phyloP scores from a whole-genome alignment of 768 basidiomycete genomes.

The Collybia sordida region DNA sequence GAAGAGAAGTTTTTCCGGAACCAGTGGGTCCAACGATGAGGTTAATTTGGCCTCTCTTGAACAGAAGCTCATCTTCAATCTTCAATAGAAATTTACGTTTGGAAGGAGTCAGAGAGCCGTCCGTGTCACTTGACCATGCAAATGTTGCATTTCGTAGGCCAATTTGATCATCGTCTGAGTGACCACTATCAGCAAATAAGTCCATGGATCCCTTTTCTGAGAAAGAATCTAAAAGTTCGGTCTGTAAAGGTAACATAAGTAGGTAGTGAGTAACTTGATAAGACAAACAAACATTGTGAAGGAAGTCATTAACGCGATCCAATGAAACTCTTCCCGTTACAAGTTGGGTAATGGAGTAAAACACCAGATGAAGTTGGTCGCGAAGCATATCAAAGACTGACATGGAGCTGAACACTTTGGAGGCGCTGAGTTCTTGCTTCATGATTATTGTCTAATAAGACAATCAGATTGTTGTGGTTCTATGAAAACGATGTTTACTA shows the following conservation, averaged over 20 bases:
- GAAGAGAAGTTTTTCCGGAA: slow-evolving; percentile 62
- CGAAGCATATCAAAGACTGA: slow-evolving; percentile 64
- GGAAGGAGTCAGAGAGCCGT: slow-evolving; percentile 36
- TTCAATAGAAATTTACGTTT: slow-evolving; percentile 48
- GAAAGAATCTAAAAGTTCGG: slow-evolving; percentile 48
- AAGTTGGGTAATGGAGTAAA: slow-evolving; percentile 22
- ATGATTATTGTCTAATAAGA: slow-evolving; percentile 34
- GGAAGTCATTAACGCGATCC: slow-evolving; percentile 47
- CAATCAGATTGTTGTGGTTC: slow-evolving; percentile 1
- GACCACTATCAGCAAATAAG: slow-evolving; percentile 10
- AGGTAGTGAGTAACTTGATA: not conserved
- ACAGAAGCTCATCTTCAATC: slow-evolving; percentile 53
- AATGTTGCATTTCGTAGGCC: slow-evolving; percentile 58
- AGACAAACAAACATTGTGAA: slow-evolving; percentile 30
- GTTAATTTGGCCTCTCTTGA: slow-evolving; percentile 53
- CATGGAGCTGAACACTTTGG: slow-evolving; percentile 52
- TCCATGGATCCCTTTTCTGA: slow-evolving; percentile 17
- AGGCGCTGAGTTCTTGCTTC: slow-evolving; percentile 38
- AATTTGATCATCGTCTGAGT: slow-evolving; percentile 29
- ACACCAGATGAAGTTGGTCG: slow-evolving; percentile 42
- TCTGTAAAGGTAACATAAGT: slow-evolving; percentile 22
- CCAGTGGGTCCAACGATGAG: slow-evolving; percentile 61
- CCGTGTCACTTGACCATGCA: slow-evolving; percentile 45
- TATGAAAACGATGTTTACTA: not conserved
- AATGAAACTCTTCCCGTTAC: slow-evolving; percentile 60